A percentile compares a stretch with the other conserved stretches of the same genome.
These are phyloP conservation scores for Pythium vanterpoolii DNA, from an alignment of 352 stramenopile species.

Conservation along the genomic window DNA sequence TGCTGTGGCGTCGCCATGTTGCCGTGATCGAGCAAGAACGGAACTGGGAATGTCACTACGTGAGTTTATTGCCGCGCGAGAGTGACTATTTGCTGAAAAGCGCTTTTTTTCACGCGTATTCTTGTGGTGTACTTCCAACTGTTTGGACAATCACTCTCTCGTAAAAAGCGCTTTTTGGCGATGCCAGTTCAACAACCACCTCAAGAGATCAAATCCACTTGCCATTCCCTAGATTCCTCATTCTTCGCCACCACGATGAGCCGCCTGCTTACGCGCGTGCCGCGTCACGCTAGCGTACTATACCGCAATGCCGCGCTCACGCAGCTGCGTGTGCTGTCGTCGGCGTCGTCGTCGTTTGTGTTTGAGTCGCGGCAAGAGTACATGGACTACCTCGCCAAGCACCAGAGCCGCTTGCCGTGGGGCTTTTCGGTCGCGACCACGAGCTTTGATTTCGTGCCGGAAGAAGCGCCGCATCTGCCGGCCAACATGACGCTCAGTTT, in stretches of 20 bases:
- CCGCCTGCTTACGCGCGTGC: slow-evolving; percentile 17
- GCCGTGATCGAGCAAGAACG: background rate
- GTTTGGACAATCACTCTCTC: slow-evolving; percentile 22
- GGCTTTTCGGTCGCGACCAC: slow-evolving; percentile 84
- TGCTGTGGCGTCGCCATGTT: slow-evolving; percentile 3
- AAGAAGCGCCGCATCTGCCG: slow-evolving; percentile 76
- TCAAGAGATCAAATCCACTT: slow-evolving; percentile 5
- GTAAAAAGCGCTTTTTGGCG: slow-evolving; percentile 18
- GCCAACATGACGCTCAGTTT: slow-evolving; percentile 85
- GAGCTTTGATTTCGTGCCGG: slow-evolving; percentile 79
- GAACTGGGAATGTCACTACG: slow-evolving; percentile 7
- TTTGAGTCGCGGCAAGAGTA: slow-evolving; percentile 85
- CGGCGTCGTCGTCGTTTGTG: slow-evolving; percentile 62
- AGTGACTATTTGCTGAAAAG: slow-evolving; percentile 10
- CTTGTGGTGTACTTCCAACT: slow-evolving; percentile 1
- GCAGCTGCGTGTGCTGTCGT: slow-evolving; percentile 7
- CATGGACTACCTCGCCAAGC: slow-evolving; percentile 61
- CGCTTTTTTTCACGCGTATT: slow-evolving; percentile 14
- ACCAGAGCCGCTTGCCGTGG: slow-evolving; percentile 82
- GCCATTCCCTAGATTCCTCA: background rate
- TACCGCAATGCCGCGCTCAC: background rate
- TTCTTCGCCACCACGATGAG: slow-evolving; percentile 1
- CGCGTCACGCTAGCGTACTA: background rate
- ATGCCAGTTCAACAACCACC: slow-evolving; percentile 8
- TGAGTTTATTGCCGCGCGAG: background rate